These are phyloP conservation scores for Cenchrus fungigraminus DNA, from an alignment of 176 grass and related monocot genomes.

Conservation along the genomic window DNA sequence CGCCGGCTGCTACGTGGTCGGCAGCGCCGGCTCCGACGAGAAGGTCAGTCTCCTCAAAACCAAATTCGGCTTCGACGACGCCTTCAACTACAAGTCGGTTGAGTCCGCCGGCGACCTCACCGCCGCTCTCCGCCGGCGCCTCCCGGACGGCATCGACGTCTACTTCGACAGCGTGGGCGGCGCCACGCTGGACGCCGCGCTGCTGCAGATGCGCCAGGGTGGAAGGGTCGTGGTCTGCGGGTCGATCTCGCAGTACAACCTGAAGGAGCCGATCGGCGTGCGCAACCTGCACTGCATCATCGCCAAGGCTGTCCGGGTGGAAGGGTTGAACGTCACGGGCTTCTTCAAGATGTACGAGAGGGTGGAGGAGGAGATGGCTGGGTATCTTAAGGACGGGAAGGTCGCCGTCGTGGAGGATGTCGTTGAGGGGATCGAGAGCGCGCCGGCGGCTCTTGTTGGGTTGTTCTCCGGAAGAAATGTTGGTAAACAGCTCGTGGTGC, in stretches of 20 bases:
- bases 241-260: slow-evolving; percentile 71
- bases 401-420: slow-evolving; percentile 56
- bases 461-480: slow-evolving; percentile 65
- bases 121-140: slow-evolving; percentile 34
- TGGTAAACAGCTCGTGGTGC: slow-evolving; percentile 55
- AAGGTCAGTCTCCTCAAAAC: slow-evolving; percentile 60
- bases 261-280: slow-evolving; percentile 32
- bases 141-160: slow-evolving; percentile 68
- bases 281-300: slow-evolving; percentile 44
- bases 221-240: slow-evolving; percentile 54
- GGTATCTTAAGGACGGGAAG: slow-evolving; percentile 48
- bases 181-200: slow-evolving; percentile 49
- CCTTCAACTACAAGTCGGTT: slow-evolving; percentile 63
- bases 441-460: slow-evolving; percentile 47
- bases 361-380: slow-evolving; percentile 51
- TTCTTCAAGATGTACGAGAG: slow-evolving; percentile 31
- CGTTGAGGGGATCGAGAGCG: slow-evolving; percentile 58
- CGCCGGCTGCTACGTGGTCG: slow-evolving; percentile 70
- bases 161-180: slow-evolving; percentile 72
- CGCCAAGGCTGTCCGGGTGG: slow-evolving; percentile 29
- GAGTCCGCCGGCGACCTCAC: slow-evolving; percentile 40
- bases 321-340: slow-evolving; percentile 37
- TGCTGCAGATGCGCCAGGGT: slow-evolving; percentile 39
- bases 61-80: slow-evolving; percentile 62
- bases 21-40: slow-evolving; percentile 57